These are phyloP conservation scores for Yamadazyma triangularis DNA, from an alignment of 1,139 yeast genomes.

Conservation along the genomic window DNA sequence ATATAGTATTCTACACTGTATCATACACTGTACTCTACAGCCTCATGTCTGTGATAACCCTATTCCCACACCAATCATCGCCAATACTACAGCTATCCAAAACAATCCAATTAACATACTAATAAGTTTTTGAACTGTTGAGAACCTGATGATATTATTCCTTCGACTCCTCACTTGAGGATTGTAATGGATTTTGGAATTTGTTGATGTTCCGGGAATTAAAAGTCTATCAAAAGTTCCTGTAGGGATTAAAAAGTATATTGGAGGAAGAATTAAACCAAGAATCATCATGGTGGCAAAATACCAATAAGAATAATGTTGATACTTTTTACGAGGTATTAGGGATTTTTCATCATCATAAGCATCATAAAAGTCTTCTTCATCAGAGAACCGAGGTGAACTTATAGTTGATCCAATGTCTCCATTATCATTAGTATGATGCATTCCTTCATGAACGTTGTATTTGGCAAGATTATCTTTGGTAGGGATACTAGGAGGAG, in stretches of 20 bases:
- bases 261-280: conserved; percentile 33
- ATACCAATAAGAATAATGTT: conserved; percentile 1
- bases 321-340: no score
- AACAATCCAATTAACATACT: conserved; percentile 29
- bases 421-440: neutral
- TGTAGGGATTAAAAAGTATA: conserved; percentile 26
- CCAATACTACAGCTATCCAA: conserved; percentile 31
- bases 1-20: no score
- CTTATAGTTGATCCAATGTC: conserved; percentile 1
- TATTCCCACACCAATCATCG: conserved; percentile 41
- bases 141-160: conserved; percentile 15
- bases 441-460: conserved; percentile 11
- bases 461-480: conserved; percentile 7
- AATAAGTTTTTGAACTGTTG: conserved; percentile 27
- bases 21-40: no score
- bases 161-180: conserved; percentile 13
- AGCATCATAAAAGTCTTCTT: neutral
- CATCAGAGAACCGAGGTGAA: neutral
- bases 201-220: conserved; percentile 11
- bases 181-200: conserved; percentile 18
- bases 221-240: conserved; percentile 30
- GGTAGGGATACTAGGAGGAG: conserved; percentile 13
- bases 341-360: neutral
- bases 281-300: conserved; percentile 20
- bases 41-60: no score